Evolutionary conservation across 2,329 filamentous ascomycete species (phyloP).

Genomic region (Monilinia polystroma): DNA sequence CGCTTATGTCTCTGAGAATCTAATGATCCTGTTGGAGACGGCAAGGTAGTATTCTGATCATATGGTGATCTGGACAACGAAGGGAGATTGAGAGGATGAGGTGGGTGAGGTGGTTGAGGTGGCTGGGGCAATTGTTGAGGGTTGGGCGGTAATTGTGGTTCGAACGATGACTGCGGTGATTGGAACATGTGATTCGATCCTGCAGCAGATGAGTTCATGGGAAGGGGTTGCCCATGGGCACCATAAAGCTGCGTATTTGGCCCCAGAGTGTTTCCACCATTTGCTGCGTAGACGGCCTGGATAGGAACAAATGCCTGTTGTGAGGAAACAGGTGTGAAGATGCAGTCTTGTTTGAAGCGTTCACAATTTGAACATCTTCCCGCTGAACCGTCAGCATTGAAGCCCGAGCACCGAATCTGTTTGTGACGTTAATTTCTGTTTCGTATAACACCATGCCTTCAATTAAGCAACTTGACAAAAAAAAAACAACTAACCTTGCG

Average conservation of each 20-base stretch:
- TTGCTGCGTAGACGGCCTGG: conserved; percentile 61
- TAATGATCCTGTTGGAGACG: conserved; percentile 39
- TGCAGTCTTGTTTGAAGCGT: conserved; percentile 72
- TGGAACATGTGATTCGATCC: conserved; percentile 9
- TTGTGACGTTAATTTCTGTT: conserved; percentile 26
- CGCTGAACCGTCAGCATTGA: conserved; percentile 64
- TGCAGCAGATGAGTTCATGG: conserved; percentile 30
- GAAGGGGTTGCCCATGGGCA: conserved; percentile 44
- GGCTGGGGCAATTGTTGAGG: neutral
- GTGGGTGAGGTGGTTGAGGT: neutral
- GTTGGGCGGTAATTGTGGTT: neutral
- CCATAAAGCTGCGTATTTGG: conserved; percentile 42
- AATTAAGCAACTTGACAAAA: neutral
- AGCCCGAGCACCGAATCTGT: conserved; percentile 74
- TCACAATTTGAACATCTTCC: conserved; percentile 72
- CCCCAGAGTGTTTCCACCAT: conserved; percentile 46
- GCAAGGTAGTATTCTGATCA: conserved; percentile 20
- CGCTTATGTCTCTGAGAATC: conserved; percentile 37
- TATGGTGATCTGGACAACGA: neutral
- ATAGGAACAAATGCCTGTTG: conserved; percentile 74
- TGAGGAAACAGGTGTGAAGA: conserved; percentile 73
- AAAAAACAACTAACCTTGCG: conserved; percentile 50
- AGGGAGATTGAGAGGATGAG: neutral
- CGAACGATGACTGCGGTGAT: neutral
- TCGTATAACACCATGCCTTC: neutral